Conservation (phyloP, 1,284 basidiomycete species). For the Malassezia vespertilionis region DNA sequence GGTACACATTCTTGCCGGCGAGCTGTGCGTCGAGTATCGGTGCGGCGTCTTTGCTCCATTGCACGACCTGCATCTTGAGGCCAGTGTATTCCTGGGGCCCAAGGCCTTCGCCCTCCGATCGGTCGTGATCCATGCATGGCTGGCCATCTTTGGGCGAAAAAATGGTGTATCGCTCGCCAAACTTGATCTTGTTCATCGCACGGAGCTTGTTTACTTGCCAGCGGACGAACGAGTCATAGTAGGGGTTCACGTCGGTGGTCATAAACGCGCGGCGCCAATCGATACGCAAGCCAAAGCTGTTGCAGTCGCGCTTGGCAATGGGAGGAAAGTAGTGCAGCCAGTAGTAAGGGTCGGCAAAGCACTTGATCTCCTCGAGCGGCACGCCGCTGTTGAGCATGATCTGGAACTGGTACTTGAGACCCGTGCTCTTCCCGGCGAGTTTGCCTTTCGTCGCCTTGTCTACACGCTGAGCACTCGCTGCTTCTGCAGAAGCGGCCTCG, state of each 20-base stretch:
- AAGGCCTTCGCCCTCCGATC: slow-evolving; percentile 83
- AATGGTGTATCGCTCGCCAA: slow-evolving; percentile 95
- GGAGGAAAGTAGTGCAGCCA: slow-evolving; percentile 96
- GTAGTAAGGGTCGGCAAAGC: slow-evolving; percentile 82
- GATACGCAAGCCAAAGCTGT: slow-evolving; percentile 76
- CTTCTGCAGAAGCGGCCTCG: slow-evolving; percentile 15
- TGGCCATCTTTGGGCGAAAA: slow-evolving; percentile 99
- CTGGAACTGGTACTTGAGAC: slow-evolving; percentile 94
- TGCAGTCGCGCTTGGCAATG: slow-evolving; percentile 74
- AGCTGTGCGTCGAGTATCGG: slow-evolving; percentile 55
- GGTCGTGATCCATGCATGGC: slow-evolving; percentile 99
- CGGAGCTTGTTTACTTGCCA: slow-evolving; percentile 97
- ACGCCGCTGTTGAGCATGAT: slow-evolving; percentile 81
- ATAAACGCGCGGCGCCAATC: slow-evolving; percentile 95
- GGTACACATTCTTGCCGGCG: slow-evolving; percentile 68
- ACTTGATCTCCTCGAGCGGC: slow-evolving; percentile 77
- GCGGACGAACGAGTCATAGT: slow-evolving; percentile 91
- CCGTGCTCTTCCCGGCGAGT: slow-evolving; percentile 80
- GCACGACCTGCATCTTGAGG: slow-evolving; percentile 83
- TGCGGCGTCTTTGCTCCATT: slow-evolving; percentile 51
- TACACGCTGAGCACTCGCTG: slow-evolving; percentile 18
- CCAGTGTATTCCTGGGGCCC: slow-evolving; percentile 94
- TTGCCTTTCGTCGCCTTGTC: slow-evolving; percentile 92
- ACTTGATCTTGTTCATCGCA: slow-evolving; percentile 54
- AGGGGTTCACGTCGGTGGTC: slow-evolving; percentile 90